Evolutionary conservation across 2,329 filamentous ascomycete genomes (phyloP), one percentile per base, ranked within the genome.

Genomic region (Colletotrichum incanum): DNA sequence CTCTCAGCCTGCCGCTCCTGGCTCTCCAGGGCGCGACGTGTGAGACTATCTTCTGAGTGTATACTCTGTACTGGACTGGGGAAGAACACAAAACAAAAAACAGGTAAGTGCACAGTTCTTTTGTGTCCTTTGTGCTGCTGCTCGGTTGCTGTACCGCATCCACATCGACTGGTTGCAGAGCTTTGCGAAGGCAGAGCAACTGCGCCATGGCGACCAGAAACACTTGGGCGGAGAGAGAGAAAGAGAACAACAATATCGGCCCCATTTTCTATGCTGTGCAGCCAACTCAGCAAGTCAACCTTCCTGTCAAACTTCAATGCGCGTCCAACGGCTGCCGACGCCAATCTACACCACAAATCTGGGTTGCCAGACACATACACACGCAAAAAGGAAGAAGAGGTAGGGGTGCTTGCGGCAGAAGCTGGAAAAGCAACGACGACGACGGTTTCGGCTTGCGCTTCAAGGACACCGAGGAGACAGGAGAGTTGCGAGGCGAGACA

Each of bases 1-100:
- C 34, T 77, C 76, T 77, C 77, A 77, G 76, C 78, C 78, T 83
- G 82, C 79, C 82, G 82, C 81, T 80, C 83, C 84, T 84, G 84
- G 83, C 81, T 83, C 78, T 82, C 84, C 83, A 84, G 84, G 83
- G 80, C 81, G 80, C 83, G 82, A 79, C 80, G 80, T 82, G 77
- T 85, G 81, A 79, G 76, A 72, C 41, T 67, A 69, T 67, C 63
- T 58, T 45, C 45, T 62, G 61, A 71, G 55, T 73, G 71, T 67
- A 71, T 65, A 54, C 59, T 72, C 65, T 72, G 65, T 71, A 55
- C 47, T 54, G 47, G 26, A 64, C 34, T 28, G 60, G 59, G 39
- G 43, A 63, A 60, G 61, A 65, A 65, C 52, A 31, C 39, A 37
- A 71, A 39, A 50, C 47, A 31, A 58, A 58, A 68, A 43, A 41